Evolutionary conservation across 768 basidiomycete genomes (phyloP).

Genomic region (Leccinum boreale): DNA sequence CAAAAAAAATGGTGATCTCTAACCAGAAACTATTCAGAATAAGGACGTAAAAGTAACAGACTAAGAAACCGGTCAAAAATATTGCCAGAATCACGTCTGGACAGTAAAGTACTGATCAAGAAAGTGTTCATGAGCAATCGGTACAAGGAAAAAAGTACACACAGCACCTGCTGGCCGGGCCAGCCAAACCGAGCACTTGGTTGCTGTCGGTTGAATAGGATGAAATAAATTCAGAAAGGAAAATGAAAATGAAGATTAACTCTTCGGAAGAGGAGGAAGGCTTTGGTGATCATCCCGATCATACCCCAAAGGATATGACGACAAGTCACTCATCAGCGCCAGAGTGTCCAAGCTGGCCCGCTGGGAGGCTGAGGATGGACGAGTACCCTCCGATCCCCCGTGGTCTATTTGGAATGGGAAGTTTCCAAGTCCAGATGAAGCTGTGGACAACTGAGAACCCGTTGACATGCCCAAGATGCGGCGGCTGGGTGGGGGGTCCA

Average conservation of each 20-base stretch:
- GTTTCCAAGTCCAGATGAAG: slow-evolving; percentile 76
- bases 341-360: slow-evolving; percentile 85
- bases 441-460: slow-evolving; percentile 72
- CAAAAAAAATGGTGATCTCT: neutral
- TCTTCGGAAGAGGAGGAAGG: slow-evolving; percentile 25
- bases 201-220: slow-evolving; percentile 11
- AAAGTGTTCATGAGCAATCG: slow-evolving; percentile 15
- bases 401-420: slow-evolving; percentile 87
- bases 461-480: slow-evolving; percentile 69
- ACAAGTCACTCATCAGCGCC: slow-evolving; percentile 76
- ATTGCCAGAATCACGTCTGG: slow-evolving; percentile 1
- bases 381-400: slow-evolving; percentile 38
- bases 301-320: slow-evolving; percentile 80
- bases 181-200: slow-evolving; percentile 24
- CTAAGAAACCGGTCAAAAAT: slow-evolving; percentile 5
- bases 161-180: slow-evolving; percentile 24
- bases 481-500: slow-evolving; percentile 53
- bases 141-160: slow-evolving; percentile 30
- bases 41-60: slow-evolving; percentile 1
- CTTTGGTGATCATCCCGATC: slow-evolving; percentile 40
- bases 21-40: neutral
- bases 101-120: slow-evolving; percentile 12
- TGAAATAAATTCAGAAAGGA: neutral
- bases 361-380: slow-evolving; percentile 39
- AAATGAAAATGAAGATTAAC: slow-evolving; percentile 14